Evolutionary conservation across 2,329 filamentous ascomycete genomes (phyloP).

Genomic region (Cryoendolithus antarcticus): DNA sequence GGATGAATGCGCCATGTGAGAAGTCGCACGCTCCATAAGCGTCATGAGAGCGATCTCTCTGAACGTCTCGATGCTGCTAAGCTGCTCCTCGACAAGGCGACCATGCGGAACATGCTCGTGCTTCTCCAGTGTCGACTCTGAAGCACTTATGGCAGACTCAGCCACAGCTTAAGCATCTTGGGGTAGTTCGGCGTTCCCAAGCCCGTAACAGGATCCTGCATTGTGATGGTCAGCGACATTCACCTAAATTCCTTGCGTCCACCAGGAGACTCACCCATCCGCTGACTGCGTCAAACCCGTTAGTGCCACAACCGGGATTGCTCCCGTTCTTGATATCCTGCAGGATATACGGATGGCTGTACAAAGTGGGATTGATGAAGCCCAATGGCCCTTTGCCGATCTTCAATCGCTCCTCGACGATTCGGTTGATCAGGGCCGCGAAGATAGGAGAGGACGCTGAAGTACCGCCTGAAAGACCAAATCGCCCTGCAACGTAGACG

Average conservation of each 20-base stretch:
- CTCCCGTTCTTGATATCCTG: conserved; percentile 29
- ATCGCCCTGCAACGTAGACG: conserved; percentile 32
- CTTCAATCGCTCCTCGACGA: conserved; percentile 28
- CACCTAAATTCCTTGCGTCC: no score
- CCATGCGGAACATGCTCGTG: no score
- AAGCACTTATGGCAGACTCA: conserved; percentile 11
- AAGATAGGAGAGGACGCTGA: conserved; percentile 39
- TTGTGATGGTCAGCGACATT: no score
- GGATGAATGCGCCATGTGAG: no score
- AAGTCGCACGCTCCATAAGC: no score
- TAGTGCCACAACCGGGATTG: conserved; percentile 28
- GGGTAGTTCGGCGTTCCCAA: conserved; percentile 19
- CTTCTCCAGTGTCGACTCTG: no score
- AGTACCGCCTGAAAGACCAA: conserved; percentile 37
- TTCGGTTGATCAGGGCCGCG: conserved; percentile 35
- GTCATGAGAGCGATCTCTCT: no score
- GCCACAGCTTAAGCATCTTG: conserved; percentile 19
- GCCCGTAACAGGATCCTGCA: conserved; percentile 20
- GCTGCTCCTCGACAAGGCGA: conserved; percentile 12
- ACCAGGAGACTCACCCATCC: conserved; percentile 16
- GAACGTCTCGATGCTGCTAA: no score
- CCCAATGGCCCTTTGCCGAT: conserved; percentile 28
- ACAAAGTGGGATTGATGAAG: conserved; percentile 32
- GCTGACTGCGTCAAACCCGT: conserved; percentile 15
- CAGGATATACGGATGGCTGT: conserved; percentile 29